Conservation (phyloP, 2,329 filamentous ascomycete species). For the Ilyonectria destructans region DNA sequence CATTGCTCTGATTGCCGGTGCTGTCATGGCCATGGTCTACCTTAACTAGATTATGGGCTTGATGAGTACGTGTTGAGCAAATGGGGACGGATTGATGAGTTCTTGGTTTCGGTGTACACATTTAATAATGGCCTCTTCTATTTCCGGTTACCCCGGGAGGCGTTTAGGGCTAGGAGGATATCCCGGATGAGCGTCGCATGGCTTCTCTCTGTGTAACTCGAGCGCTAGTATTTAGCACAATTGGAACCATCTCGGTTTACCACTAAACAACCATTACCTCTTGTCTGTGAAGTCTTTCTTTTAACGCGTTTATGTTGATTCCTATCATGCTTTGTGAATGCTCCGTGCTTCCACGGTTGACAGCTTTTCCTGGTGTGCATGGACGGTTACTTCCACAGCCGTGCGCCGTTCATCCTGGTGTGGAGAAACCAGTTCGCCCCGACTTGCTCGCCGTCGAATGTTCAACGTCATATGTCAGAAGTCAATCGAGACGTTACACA, state of each 20-base stretch:
- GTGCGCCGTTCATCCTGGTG: constrained; percentile 5
- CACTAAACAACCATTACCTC: constrained; percentile 14
- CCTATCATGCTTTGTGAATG: neutral
- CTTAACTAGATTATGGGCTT: constrained; percentile 50
- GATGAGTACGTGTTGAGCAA: constrained; percentile 39
- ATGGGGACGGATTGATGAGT: constrained; percentile 46
- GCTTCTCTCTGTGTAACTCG: constrained; percentile 42
- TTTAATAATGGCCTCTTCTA: constrained; percentile 48
- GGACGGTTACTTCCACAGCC: constrained; percentile 2
- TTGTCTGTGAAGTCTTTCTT: neutral
- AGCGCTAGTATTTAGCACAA: constrained; percentile 48
- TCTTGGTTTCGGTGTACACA: constrained; percentile 46
- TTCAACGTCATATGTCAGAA: constrained; percentile 10
- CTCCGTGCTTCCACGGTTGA: neutral
- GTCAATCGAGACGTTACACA: neutral
- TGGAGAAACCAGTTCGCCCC: constrained; percentile 9
- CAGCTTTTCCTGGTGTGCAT: constrained; percentile 14
- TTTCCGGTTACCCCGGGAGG: constrained; percentile 50
- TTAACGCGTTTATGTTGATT: neutral
- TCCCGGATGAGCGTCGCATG: constrained; percentile 39
- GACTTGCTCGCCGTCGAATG: neutral
- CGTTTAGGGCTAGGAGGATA: constrained; percentile 45
- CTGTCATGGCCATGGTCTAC: constrained; percentile 54
- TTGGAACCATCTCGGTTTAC: constrained; percentile 36
- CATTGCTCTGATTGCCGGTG: constrained; percentile 54